Evolutionary conservation across 2,329 filamentous ascomycete species (phyloP).

Genomic region (Penicillium psychrosexuale): DNA sequence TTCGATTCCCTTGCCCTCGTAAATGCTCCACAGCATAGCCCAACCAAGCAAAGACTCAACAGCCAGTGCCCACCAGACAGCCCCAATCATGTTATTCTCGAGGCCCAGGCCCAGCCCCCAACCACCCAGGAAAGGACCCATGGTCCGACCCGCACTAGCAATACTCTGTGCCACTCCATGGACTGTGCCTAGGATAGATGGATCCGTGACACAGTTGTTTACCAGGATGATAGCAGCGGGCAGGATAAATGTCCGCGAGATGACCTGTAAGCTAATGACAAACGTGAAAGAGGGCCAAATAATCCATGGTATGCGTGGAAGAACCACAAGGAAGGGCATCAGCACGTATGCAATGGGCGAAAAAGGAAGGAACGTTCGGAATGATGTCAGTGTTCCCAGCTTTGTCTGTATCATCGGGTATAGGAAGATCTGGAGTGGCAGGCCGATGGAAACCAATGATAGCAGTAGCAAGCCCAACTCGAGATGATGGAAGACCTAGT

Average conservation of each 20-base stretch:
- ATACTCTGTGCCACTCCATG: conserved; percentile 59
- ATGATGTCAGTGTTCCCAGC: conserved; percentile 66
- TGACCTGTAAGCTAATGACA: conserved; percentile 66
- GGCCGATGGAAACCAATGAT: conserved; percentile 73
- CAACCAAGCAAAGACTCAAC: conserved; percentile 57
- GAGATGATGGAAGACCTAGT: conserved; percentile 66
- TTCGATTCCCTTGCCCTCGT: conserved; percentile 64
- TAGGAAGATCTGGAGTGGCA: conserved; percentile 66
- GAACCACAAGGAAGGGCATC: conserved; percentile 67
- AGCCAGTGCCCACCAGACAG: conserved; percentile 58
- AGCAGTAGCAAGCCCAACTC: conserved; percentile 74
- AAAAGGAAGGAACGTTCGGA: conserved; percentile 64
- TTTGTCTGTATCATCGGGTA: conserved; percentile 66
- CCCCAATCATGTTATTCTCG: conserved; percentile 53
- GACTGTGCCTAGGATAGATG: conserved; percentile 55
- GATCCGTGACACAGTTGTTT: conserved; percentile 59
- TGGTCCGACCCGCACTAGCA: conserved; percentile 52
- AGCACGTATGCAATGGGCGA: conserved; percentile 69
- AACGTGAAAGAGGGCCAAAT: conserved; percentile 65
- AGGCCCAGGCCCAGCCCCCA: conserved; percentile 55
- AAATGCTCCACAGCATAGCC: conserved; percentile 57
- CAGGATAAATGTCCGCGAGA: conserved; percentile 67
- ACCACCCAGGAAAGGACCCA: conserved; percentile 55
- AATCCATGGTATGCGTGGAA: conserved; percentile 54
- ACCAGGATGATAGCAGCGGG: conserved; percentile 59